Conservation (phyloP, 352 stramenopile genomes). For the Pythium phragmiticola region DNA sequence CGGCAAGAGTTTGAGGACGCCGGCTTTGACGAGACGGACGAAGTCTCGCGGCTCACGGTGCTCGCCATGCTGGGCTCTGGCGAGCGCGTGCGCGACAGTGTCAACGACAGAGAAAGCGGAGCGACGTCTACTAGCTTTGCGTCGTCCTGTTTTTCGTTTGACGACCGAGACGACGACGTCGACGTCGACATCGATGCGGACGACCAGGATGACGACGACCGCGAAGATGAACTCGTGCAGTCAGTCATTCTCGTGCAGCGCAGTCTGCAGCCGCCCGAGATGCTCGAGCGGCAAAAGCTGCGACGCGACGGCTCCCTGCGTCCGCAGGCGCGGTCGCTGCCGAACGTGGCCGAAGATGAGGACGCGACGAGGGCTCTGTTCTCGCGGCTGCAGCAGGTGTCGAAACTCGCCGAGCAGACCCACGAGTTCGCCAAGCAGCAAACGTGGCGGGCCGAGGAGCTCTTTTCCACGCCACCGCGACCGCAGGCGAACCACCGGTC, state of each 20-base stretch:
- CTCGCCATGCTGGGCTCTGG: conserved; percentile 2
- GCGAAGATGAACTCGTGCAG: background rate
- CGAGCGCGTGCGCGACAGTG: background rate
- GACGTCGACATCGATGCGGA: background rate
- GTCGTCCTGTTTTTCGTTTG: background rate
- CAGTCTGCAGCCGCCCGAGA: conserved; percentile 11
- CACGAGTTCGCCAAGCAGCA: conserved; percentile 1
- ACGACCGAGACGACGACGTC: background rate
- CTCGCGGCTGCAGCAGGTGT: background rate
- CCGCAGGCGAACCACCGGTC: too few species aligned
- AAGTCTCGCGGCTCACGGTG: background rate
- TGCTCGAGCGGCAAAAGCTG: conserved; percentile 1
- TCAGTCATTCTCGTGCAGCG: background rate
- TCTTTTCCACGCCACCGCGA: too few species aligned
- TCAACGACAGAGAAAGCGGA: background rate
- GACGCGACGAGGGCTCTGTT: background rate
- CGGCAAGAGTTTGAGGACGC: background rate
- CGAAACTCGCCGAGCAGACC: background rate
- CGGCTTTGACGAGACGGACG: background rate
- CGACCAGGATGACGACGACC: background rate
- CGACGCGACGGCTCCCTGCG: background rate
- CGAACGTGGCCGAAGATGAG: background rate
- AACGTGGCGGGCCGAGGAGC: background rate
- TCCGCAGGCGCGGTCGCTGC: background rate
- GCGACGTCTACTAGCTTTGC: background rate